These are phyloP conservation scores for Manihot esculenta DNA, from an alignment of 441 rosid genomes.

Conservation along the genomic window DNA sequence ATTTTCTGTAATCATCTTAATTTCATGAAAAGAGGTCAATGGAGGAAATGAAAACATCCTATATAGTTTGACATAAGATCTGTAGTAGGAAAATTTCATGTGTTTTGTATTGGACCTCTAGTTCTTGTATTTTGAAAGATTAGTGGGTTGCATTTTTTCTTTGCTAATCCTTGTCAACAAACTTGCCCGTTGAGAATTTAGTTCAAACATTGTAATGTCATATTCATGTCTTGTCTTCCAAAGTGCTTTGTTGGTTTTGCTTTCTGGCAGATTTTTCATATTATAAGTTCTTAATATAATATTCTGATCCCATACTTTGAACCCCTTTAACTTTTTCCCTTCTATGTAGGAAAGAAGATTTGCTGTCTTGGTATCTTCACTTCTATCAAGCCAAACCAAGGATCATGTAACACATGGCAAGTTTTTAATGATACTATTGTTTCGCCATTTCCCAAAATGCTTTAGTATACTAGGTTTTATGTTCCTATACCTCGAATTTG, in stretches of 20 bases:
- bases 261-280: conserved; percentile 5
- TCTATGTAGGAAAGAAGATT: conserved; percentile 77
- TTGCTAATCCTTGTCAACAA: not conserved
- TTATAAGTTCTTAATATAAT: not conserved
- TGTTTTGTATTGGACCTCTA: not conserved
- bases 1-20: not conserved
- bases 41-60: not conserved
- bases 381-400: conserved; percentile 94
- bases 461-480: not conserved
- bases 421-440: conserved; percentile 16
- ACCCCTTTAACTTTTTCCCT: conserved; percentile 8
- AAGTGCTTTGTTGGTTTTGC: not conserved
- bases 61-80: not conserved
- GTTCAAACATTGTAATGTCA: not conserved
- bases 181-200: conserved; percentile 7
- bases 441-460: not conserved
- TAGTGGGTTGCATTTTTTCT: not conserved
- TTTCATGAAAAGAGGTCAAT: not conserved
- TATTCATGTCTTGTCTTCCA: not conserved
- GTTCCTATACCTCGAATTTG: not conserved
- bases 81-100: not conserved
- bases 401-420: conserved; percentile 78
- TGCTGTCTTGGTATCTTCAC: conserved; percentile 77
- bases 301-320: not conserved
- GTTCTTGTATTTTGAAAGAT: conserved; percentile 1